These are phyloP conservation scores for Candida buenavistaensis DNA, from an alignment of 1,139 yeast species.

Conservation along the genomic window DNA sequence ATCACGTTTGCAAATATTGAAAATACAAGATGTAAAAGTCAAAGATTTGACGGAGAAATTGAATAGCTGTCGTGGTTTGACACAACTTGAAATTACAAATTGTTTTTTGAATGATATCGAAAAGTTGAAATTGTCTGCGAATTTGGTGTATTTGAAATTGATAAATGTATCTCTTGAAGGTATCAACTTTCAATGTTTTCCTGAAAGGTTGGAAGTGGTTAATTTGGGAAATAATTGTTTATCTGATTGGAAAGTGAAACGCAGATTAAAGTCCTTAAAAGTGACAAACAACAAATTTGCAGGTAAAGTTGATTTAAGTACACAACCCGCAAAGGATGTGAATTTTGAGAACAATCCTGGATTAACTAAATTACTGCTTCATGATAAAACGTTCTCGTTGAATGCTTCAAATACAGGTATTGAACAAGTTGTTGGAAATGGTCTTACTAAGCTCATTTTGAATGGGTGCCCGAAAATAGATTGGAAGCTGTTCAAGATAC, in stretches of 20 bases:
- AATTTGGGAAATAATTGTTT: slow-evolving; percentile 11
- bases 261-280: slow-evolving; percentile 8
- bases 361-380: slow-evolving; percentile 6
- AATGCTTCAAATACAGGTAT: slow-evolving; percentile 10
- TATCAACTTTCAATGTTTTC: slow-evolving; percentile 9
- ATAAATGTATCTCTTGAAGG: slow-evolving; percentile 6
- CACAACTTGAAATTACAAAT: slow-evolving; percentile 11
- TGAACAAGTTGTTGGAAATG: slow-evolving; percentile 9
- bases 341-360: slow-evolving; percentile 8
- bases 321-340: slow-evolving; percentile 7
- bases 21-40: slow-evolving; percentile 11
- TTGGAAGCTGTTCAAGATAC: slow-evolving; percentile 11
- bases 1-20: slow-evolving; percentile 10
- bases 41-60: slow-evolving; percentile 14
- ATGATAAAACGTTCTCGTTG: slow-evolving; percentile 6
- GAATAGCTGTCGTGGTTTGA: slow-evolving; percentile 8
- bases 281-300: slow-evolving; percentile 9
- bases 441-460: slow-evolving; percentile 11
- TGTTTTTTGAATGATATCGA: slow-evolving; percentile 4
- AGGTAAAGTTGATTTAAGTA: slow-evolving; percentile 7
- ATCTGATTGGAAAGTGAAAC: background rate
- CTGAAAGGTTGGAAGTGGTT: slow-evolving; percentile 16
- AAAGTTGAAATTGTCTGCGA: slow-evolving; percentile 7
- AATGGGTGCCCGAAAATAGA: slow-evolving; percentile 14
- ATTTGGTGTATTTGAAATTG: slow-evolving; percentile 10